Base-by-base conservation (phyloP, 2,329 filamentous ascomycete genomes). In the Niveomyces coronatus region DNA sequence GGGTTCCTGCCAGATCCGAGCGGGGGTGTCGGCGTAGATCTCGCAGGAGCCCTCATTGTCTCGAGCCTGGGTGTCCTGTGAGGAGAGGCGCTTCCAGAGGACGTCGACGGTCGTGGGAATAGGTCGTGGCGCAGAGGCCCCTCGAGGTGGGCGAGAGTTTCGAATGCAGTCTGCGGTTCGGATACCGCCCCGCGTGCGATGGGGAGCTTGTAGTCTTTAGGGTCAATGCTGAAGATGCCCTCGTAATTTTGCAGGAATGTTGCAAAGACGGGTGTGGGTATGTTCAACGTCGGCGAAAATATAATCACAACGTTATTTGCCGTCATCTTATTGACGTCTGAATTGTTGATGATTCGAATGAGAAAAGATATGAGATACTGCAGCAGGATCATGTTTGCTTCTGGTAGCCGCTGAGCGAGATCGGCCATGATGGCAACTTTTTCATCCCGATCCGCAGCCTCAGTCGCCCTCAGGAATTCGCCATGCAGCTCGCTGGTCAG, bases 301-400 rank as follows among this genome's bases (percentile, higher is more conserved):
- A 98, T 89, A 50, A 98, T 96, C 46, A 91, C 89, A 39, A 98
- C 85, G 53, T 98, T 98, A 47, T 89, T 80, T 37, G 95, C 85
- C 9, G 85, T 95, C 91, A 98, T 98, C 69, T 95, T 96, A 67
- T 98, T 98, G 45, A 82, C 68, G 49, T 85, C 80, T 6, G 86
- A 71, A 50, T 95, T 87, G 59, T 91, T 87, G 53, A 95, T 86
- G 50, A 98, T 89, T 52, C 83, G 82, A 54, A 94, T 85, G 50
- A 98, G 63, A 62, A 94, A 95, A 4, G 83, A 77, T 33, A 89
- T 85, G 39, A 98, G 66, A 45, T 93, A 87, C 51, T 82, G 80
- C 27, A 98, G 69, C 30, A 98, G 67, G 3, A 84, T 79, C 32
- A 80, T 75, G 46, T 98, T 98, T 24, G 82, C 76, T 43, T 73